Base-by-base conservation (phyloP, 2,329 filamentous ascomycete species). In the Phaeosphaeria sp. region DNA sequence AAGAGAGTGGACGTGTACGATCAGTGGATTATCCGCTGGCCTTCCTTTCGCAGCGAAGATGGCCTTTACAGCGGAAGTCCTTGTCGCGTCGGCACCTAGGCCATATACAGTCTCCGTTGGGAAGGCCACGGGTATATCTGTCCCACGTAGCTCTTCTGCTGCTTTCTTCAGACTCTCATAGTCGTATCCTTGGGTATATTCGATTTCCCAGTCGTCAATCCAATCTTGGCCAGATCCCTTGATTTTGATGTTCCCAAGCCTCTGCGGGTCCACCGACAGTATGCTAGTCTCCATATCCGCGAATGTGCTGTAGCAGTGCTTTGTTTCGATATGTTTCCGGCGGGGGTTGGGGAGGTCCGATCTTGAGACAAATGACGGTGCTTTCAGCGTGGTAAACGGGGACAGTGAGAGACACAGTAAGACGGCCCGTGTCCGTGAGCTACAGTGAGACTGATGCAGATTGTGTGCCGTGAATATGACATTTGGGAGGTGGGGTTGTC, bases 61-160 rank as follows among this genome's bases (percentile, higher is more conserved):
- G n/a, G 93, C 93, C 71, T 85, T 88, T 6, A 98, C 94, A 1
- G 94, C 91, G 22, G 81, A 83, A 69, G 89, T 92, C 68, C 92
- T 87, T 24, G 93, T 98, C 11, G 95, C 95, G 79, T 98, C 95
- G 15, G 95, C 95, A n/a, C 93, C 95, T 7, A 99, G 84, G 0
- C 95, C 95, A 75, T 99, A 99, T 0, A 99, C 95, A 0, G 95
- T 99, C 79, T 99, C 95, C 0, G 95, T 99, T 0, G 95, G 95
- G 74, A 99, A 99, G 1, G 92, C 95, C 48, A 99, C 92, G 4
- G 95, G 95, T 3, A 85, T 84, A 72, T 91, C 84, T 51, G 84
- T 88, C 18, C 82, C 82, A 51, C 82, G 85, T 36, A 97, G 81
- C 63, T 88, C 83, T 13, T 83, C 74, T 2, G 91, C 92, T 1